Conservation (phyloP, 2,329 filamentous ascomycete species). For the Cytospora leucostoma region DNA sequence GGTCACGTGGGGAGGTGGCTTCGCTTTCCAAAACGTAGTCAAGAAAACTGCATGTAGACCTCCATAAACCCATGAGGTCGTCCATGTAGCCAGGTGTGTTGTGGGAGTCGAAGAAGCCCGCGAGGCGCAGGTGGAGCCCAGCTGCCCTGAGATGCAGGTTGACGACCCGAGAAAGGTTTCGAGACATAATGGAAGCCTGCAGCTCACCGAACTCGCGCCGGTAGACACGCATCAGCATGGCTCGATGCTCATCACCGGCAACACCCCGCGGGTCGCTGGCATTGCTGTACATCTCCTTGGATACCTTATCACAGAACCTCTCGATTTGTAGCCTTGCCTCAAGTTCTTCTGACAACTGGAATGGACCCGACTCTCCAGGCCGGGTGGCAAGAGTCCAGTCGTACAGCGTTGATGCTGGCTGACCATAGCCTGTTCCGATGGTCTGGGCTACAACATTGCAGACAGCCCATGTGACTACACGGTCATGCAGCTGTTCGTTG, state of each 20-base stretch:
- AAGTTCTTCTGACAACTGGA: conserved; percentile 62
- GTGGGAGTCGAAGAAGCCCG: conserved; percentile 79
- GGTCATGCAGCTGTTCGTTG: conserved; percentile 76
- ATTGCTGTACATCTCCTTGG: conserved; percentile 78
- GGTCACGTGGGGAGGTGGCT: conserved; percentile 44
- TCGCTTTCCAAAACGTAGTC: conserved; percentile 62
- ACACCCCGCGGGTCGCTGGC: conserved; percentile 71
- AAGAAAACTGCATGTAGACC: conserved; percentile 69
- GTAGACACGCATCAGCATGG: conserved; percentile 67
- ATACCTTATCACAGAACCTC: conserved; percentile 75
- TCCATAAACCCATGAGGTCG: conserved; percentile 75
- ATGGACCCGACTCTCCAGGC: conserved; percentile 60
- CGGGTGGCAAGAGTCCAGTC: conserved; percentile 70
- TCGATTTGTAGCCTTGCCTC: conserved; percentile 71
- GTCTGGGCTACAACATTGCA: conserved; percentile 83
- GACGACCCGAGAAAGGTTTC: conserved; percentile 58
- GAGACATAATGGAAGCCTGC: conserved; percentile 60
- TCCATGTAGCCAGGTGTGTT: conserved; percentile 70
- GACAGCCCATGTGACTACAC: conserved; percentile 79
- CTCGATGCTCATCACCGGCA: conserved; percentile 66
- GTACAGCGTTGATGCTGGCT: conserved; percentile 76
- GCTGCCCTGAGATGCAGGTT: conserved; percentile 72
- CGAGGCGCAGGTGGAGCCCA: conserved; percentile 72
- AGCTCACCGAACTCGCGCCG: conserved; percentile 66
- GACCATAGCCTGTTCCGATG: conserved; percentile 80